Percentiles rank a stretch among this genome's conserved stretches.
Conservation (phyloP, 345 rosid species). For the Citrus medica region DNA sequence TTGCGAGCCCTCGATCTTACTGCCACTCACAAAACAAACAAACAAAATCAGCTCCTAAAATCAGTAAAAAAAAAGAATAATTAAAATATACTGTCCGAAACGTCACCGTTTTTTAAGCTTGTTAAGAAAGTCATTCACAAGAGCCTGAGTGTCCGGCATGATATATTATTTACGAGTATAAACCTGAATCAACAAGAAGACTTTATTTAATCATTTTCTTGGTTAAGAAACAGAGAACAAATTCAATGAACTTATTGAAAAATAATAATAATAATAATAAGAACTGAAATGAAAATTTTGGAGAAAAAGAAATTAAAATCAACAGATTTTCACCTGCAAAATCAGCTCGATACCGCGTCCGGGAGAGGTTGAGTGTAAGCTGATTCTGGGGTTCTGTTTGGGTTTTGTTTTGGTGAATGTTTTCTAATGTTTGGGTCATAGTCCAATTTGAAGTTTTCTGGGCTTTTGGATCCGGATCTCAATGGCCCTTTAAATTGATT, state of each 20-base stretch:
- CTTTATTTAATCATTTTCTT: background rate
- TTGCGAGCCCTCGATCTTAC: slow-evolving; percentile 95
- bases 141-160: slow-evolving; percentile 89
- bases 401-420: no score
- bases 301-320: background rate
- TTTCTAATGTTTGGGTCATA: background rate
- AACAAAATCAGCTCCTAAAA: background rate
- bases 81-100: background rate
- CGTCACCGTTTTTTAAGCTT: slow-evolving; percentile 85
- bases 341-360: background rate
- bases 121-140: slow-evolving; percentile 68
- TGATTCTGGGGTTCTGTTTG: background rate
- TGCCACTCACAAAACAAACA: slow-evolving; percentile 25
- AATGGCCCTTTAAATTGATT: background rate
- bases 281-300: background rate
- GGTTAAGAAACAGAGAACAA: background rate
- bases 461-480: background rate
- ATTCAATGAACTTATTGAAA: background rate
- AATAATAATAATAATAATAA: background rate
- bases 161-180: slow-evolving; percentile 15
- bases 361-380: background rate
- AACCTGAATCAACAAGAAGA: slow-evolving; percentile 21
- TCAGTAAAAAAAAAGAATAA: background rate
- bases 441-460: background rate
- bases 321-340: background rate